These are phyloP conservation scores for Aphanomyces cochlioides DNA, from an alignment of 352 stramenopile species.

Conservation along the genomic window DNA sequence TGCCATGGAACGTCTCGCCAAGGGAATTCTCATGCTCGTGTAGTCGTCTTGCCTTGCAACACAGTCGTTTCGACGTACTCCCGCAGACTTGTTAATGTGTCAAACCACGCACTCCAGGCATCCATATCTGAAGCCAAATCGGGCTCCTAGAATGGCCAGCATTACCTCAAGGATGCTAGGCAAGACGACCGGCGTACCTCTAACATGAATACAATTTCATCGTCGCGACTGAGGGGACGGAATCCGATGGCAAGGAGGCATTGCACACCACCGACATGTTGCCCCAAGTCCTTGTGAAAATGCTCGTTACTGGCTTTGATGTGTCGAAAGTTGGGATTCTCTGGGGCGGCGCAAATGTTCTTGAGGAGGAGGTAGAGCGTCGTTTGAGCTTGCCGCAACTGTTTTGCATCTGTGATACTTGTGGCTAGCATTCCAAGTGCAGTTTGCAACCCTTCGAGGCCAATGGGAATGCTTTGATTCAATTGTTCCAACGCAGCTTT, in stretches of 20 bases:
- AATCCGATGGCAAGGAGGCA: conserved; percentile 74
- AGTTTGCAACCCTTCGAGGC: conserved; percentile 1
- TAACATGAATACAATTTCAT: conserved; percentile 53
- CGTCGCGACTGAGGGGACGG: conserved; percentile 48
- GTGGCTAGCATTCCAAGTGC: conserved; percentile 2
- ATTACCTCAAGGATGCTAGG: background rate
- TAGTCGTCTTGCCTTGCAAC: background rate
- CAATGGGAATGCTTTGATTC: conserved; percentile 12
- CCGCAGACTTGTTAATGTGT: conserved; percentile 64
- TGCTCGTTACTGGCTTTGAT: conserved; percentile 69
- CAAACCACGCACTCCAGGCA: conserved; percentile 78
- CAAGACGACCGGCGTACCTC: conserved; percentile 41
- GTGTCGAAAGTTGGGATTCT: conserved; percentile 63
- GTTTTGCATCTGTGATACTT: background rate
- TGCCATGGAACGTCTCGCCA: background rate
- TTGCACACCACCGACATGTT: conserved; percentile 55
- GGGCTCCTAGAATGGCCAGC: conserved; percentile 46
- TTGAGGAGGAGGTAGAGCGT: conserved; percentile 45
- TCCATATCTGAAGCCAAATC: conserved; percentile 71
- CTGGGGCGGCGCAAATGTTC: conserved; percentile 66
- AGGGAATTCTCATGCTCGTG: conserved; percentile 4
- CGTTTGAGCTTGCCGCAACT: background rate
- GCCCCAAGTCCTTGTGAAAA: conserved; percentile 65
- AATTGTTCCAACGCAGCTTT: conserved; percentile 44
- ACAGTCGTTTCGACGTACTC: conserved; percentile 24